Conservation (phyloP, 768 basidiomycete species). For the Tylopilus subfusipes region DNA sequence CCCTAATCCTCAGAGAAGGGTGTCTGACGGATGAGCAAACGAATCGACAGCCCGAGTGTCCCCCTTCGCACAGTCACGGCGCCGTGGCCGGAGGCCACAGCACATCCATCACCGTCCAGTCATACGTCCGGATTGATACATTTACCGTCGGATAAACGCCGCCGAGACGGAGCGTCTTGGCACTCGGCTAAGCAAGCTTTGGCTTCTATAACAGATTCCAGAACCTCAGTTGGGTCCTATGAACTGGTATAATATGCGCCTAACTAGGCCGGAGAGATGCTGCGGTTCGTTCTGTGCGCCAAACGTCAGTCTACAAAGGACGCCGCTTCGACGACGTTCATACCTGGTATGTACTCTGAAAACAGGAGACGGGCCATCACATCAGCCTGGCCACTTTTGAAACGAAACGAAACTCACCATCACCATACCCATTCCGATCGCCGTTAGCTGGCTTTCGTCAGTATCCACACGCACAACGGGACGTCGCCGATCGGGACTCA, state of each 20-base stretch:
- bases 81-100: too few relatives aligned
- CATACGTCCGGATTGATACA: not conserved
- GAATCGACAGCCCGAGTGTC: too few relatives aligned
- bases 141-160: not conserved
- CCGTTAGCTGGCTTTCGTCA: constrained; percentile 44
- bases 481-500: constrained; percentile 34
- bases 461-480: not conserved
- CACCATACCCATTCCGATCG: constrained; percentile 87
- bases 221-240: constrained; percentile 70
- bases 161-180: not conserved
- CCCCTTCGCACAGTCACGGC: too few relatives aligned
- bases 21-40: too few relatives aligned
- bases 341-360: constrained; percentile 75
- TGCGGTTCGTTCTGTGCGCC: constrained; percentile 60
- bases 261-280: constrained; percentile 75
- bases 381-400: constrained; percentile 5
- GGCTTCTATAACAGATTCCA: not conserved
- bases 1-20: too few relatives aligned
- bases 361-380: not conserved
- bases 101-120: not conserved
- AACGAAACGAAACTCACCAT: constrained; percentile 50
- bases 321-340: not conserved
- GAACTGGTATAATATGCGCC: constrained; percentile 82
- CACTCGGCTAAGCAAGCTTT: not conserved
- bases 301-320: constrained; percentile 1